Evolutionary conservation across 2,329 filamentous ascomycete genomes (phyloP).

Genomic region (Pestalotiopsis sp.): DNA sequence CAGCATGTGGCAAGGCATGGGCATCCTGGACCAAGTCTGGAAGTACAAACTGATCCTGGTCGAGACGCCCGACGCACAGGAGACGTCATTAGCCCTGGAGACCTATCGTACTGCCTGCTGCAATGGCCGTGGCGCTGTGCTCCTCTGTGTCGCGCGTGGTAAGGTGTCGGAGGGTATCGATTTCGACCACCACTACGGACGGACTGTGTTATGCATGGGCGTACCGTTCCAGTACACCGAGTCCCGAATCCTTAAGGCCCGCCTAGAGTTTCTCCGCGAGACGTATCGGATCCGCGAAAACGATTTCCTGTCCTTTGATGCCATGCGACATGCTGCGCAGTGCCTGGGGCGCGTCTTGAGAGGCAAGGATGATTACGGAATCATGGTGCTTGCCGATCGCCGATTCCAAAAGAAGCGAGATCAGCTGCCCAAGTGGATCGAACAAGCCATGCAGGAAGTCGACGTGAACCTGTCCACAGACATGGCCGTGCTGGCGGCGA

Average conservation of each 20-base stretch:
- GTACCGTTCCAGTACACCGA: constrained; percentile 99
- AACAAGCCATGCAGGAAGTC: constrained; percentile 79
- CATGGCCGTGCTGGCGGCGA: constrained; percentile 87
- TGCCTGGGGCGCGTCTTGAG: constrained; percentile 92
- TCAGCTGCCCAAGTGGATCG: constrained; percentile 97
- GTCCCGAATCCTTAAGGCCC: constrained; percentile 92
- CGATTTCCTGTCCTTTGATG: constrained; percentile 97
- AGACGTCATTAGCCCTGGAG: constrained; percentile 92
- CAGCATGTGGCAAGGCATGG: constrained; percentile 99
- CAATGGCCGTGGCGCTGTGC: constrained; percentile 90
- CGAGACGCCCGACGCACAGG: constrained; percentile 95
- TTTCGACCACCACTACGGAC: constrained; percentile 98
- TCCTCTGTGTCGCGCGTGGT: constrained; percentile 93
- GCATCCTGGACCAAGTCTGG: constrained; percentile 96
- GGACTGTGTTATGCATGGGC: constrained; percentile 93
- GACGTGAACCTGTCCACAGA: constrained; percentile 93
- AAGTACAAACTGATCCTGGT: constrained; percentile 98
- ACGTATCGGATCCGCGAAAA: constrained; percentile 97
- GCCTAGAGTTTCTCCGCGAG: constrained; percentile 93
- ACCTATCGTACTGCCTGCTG: constrained; percentile 97
- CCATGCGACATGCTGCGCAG: constrained; percentile 98
- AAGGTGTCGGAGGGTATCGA: constrained; percentile 99
- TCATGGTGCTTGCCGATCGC: constrained; percentile 96
- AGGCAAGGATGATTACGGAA: constrained; percentile 98
- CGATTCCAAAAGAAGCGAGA: constrained; percentile 88